phyloP scores from a whole-genome alignment of 805 yeast species.

The Middelhovenomyces tepae region DNA sequence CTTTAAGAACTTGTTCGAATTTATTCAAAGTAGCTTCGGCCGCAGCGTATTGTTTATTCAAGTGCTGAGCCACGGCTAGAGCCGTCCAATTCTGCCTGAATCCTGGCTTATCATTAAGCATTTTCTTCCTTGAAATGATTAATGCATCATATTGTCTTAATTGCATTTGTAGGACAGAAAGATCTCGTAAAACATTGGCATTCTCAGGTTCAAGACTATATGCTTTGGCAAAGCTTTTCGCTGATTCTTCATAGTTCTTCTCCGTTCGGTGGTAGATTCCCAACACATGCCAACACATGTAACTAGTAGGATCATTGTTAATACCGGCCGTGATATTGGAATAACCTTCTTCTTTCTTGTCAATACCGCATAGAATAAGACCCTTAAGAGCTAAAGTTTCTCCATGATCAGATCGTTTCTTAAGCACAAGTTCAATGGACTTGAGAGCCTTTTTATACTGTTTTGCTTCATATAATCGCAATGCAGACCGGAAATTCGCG shows the following conservation, averaged over 20 bases:
- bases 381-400: slow-evolving; percentile 85
- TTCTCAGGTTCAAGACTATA: slow-evolving; percentile 71
- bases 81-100: slow-evolving; percentile 88
- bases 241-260: slow-evolving; percentile 65
- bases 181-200: slow-evolving; percentile 70
- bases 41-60: slow-evolving; percentile 54
- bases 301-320: slow-evolving; percentile 48
- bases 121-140: slow-evolving; percentile 53
- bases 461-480: slow-evolving; percentile 72
- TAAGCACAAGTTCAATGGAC: slow-evolving; percentile 62
- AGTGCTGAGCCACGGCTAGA: slow-evolving; percentile 75
- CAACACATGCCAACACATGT: slow-evolving; percentile 73
- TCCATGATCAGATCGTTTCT: slow-evolving; percentile 66
- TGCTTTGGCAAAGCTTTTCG: slow-evolving; percentile 67
- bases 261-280: slow-evolving; percentile 74
- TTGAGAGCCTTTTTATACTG: slow-evolving; percentile 83
- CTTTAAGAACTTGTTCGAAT: slow-evolving; percentile 68
- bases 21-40: slow-evolving; percentile 66
- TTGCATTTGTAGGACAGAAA: slow-evolving; percentile 73
- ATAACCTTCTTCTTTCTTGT: slow-evolving; percentile 57
- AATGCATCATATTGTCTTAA: slow-evolving; percentile 61
- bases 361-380: slow-evolving; percentile 47
- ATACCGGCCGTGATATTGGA: slow-evolving; percentile 53
- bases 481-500: slow-evolving; percentile 66
- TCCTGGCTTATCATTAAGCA: slow-evolving; percentile 67